Percentiles rank a stretch among this genome's conserved stretches.
Evolutionary conservation across 768 basidiomycete genomes (phyloP).

Genomic region (Amanita pseudoporphyria): DNA sequence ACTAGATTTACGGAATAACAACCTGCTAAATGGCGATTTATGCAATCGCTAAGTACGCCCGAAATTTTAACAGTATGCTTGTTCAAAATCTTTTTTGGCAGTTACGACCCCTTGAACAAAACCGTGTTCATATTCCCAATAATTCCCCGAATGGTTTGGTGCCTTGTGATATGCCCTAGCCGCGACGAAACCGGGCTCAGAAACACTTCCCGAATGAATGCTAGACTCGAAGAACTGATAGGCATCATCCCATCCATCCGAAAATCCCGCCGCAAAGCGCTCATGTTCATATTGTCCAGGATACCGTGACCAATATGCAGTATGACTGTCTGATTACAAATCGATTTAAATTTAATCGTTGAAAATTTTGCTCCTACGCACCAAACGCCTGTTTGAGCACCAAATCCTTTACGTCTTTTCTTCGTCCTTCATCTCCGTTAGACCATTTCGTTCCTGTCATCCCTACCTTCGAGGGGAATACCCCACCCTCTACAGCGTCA

Average conservation of each 20-base stretch:
- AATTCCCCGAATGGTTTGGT: conserved; percentile 32
- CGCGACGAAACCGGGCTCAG: conserved; percentile 56
- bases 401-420: conserved; percentile 16
- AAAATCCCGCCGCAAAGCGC: conserved; percentile 58
- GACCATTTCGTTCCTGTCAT: conserved; percentile 20
- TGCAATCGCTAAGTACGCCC: too few species aligned
- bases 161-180: conserved; percentile 45
- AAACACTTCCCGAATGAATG: conserved; percentile 18
- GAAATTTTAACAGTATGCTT: conserved; percentile 18
- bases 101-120: conserved; percentile 44
- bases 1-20: background rate
- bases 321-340: conserved; percentile 23
- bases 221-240: conserved; percentile 39
- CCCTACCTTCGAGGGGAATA: conserved; percentile 48
- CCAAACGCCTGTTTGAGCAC: conserved; percentile 23
- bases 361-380: conserved; percentile 9
- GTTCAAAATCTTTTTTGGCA: conserved; percentile 28
- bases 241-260: conserved; percentile 65
- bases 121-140: conserved; percentile 72
- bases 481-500: conserved; percentile 52
- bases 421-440: conserved; percentile 13
- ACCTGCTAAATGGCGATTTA: too few species aligned
- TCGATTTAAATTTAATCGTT: background rate
- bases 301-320: conserved; percentile 34
- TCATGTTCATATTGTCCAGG: conserved; percentile 55